A percentile compares a stretch with the other conserved stretches of the same genome.
Conservation (phyloP, 306 rosid genomes). For the Prunus salicina region DNA sequence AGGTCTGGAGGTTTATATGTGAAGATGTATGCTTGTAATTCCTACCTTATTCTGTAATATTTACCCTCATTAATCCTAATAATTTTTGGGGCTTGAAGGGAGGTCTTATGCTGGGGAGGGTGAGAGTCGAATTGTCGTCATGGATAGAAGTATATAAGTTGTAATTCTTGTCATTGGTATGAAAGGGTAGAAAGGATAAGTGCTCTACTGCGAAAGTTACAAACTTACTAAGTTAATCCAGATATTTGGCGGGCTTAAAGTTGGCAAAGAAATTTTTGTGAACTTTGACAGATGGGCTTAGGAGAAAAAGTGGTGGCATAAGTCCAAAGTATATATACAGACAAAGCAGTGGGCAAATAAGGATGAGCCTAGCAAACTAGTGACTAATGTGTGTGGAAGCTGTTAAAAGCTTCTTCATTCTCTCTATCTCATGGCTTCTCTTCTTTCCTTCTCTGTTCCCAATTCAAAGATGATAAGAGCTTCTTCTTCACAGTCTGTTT, state of each 20-base stretch:
- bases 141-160: no score
- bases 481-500: conserved; percentile 27
- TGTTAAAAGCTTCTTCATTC: conserved; percentile 33
- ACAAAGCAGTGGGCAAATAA: conserved; percentile 28
- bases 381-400: conserved; percentile 48
- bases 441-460: conserved; percentile 77
- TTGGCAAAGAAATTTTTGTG: background rate
- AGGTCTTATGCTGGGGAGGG: background rate
- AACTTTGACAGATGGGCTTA: background rate
- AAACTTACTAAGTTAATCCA: background rate
- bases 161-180: no score
- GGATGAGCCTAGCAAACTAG: conserved; percentile 47
- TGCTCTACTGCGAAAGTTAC: background rate
- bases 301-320: background rate
- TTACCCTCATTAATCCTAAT: no score
- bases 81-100: no score
- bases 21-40: background rate
- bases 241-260: background rate
- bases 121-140: background rate
- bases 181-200: background rate
- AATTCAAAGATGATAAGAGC: conserved; percentile 52
- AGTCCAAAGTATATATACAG: conserved; percentile 25
- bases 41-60: background rate
- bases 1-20: background rate
- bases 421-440: conserved; percentile 69